A percentile compares a stretch with the other conserved stretches of the same genome.
Evolutionary conservation across 768 basidiomycete genomes (phyloP).

Genomic region (Suillus paluster): DNA sequence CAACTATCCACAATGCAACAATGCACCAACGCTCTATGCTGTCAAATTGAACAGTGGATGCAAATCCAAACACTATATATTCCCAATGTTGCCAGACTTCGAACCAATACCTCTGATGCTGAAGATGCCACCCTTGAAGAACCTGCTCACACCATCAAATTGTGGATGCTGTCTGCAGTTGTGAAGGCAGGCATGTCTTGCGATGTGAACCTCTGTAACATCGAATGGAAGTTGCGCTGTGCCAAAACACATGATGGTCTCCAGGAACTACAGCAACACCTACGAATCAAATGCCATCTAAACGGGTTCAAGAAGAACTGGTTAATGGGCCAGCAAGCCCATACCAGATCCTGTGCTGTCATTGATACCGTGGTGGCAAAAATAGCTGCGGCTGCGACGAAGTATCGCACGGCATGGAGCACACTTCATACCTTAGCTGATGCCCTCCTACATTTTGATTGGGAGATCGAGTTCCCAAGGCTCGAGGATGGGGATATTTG

Average conservation of each 20-base stretch:
- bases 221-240: background rate
- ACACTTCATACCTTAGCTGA: too few species aligned
- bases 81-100: background rate
- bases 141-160: background rate
- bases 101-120: background rate
- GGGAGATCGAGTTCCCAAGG: background rate
- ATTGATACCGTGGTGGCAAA: background rate
- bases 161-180: background rate
- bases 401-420: background rate
- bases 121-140: background rate
- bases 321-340: background rate
- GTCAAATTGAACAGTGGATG: background rate
- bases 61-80: background rate
- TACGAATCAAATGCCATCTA: background rate
- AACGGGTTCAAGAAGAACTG: background rate
- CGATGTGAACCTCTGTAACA: background rate
- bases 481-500: background rate
- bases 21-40: background rate
- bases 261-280: background rate
- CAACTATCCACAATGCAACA: background rate
- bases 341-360: background rate
- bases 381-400: background rate
- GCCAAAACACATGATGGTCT: background rate
- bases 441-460: background rate
- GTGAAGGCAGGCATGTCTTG: background rate